Base-by-base conservation (phyloP, 306 rosid genomes). In the Prunus kanzakura region DNA sequence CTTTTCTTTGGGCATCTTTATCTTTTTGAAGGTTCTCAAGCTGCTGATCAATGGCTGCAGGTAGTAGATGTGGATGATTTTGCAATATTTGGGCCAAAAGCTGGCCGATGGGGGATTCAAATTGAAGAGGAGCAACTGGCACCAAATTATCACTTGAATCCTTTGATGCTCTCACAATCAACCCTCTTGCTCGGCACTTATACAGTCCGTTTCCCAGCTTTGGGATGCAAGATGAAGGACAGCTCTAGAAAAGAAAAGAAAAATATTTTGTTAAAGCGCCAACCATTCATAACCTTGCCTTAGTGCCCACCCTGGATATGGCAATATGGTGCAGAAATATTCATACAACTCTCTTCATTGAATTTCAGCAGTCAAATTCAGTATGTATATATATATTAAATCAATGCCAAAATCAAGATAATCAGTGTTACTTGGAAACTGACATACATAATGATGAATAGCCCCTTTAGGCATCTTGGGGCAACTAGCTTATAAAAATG, bases 61-160 rank as follows among this genome's bases (percentile, higher is more conserved):
- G 91, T 35, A 95, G 83, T 69, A 95, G 82, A 91, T 92, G 97
- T 64, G 97, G 97, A 86, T 90, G 96, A 18, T 91, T 87, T 79
- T 86, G 95, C 80, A 91, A 83, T 71, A 95, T 89, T 79, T 89
- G 99, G 27, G 84, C 90, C 94, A 95, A 87, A 83, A 95, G 84
- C 86, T 90, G 99, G 62, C 99, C 97, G 29, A 89, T 83, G 0
- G 99, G 97, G 74, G 99, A 88, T 76, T 92, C 92, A 56, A 85
- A 83, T 66, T 80, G 88, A 68, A 92, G 92, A 72, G 97, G 99
- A 79, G 97, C 87, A 84, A 86, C 72, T 57, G 88, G 91, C 78
- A 56, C 84, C 67, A 76, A 79, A 77, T 85, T 71, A 81, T 84
- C 93, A 56, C 83, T 86, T 78, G 98, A 81, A 82, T 82, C 84